These are phyloP conservation scores for Colletotrichum tropicale DNA, from an alignment of 2,329 filamentous ascomycete species.

Conservation along the genomic window DNA sequence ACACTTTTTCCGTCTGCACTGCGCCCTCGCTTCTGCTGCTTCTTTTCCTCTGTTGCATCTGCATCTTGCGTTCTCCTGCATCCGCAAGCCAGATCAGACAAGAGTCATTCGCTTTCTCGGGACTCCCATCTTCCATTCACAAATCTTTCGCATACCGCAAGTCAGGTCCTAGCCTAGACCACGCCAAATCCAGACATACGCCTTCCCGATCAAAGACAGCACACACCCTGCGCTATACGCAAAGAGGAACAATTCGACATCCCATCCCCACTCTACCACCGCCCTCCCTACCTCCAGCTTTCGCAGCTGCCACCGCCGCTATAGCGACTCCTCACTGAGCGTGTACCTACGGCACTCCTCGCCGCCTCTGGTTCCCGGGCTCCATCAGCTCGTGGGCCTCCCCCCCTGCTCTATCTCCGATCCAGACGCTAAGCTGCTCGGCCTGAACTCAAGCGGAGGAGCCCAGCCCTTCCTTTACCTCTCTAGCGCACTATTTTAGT, in stretches of 20 bases:
- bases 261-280: conserved; percentile 11
- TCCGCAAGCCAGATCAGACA: conserved; percentile 15
- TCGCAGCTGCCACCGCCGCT: not conserved
- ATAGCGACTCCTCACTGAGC: not conserved
- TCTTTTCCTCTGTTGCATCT: not conserved
- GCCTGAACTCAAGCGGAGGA: conserved; percentile 20
- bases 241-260: conserved; percentile 16
- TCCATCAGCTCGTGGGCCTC: conserved; percentile 13
- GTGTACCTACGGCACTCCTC: conserved; percentile 16
- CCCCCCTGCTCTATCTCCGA: conserved; percentile 22
- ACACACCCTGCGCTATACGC: conserved; percentile 19
- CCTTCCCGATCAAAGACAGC: conserved; percentile 11
- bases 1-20: not conserved
- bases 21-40: not conserved
- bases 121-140: not conserved
- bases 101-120: conserved; percentile 11
- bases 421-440: conserved; percentile 22
- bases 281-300: not conserved
- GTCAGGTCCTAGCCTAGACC: conserved; percentile 14
- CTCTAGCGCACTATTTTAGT: conserved; percentile 26
- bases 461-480: conserved; percentile 23
- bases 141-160: not conserved
- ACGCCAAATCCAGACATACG: conserved; percentile 16
- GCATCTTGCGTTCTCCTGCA: not conserved
- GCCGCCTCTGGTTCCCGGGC: conserved; percentile 11